A percentile compares a stretch with the other conserved stretches of the same genome.
phyloP scores from a whole-genome alignment of 306 rosid species.

The Castanea sativa region DNA sequence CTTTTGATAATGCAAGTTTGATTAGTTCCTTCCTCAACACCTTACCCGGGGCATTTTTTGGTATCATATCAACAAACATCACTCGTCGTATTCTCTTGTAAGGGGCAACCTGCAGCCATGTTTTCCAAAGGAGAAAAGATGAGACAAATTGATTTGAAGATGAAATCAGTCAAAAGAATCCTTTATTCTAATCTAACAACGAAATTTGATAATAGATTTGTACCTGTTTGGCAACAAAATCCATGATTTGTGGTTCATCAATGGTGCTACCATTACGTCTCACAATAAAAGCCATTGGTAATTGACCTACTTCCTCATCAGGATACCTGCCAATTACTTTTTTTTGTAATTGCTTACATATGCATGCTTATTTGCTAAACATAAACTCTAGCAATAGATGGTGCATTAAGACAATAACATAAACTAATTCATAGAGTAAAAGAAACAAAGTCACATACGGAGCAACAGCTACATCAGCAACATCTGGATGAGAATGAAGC shows the following conservation, averaged over 20 bases:
- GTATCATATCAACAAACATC: conserved; percentile 40
- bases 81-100: conserved; percentile 56
- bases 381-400: no score
- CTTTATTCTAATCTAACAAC: no score
- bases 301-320: conserved; percentile 71
- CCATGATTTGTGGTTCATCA: conserved; percentile 37
- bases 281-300: conserved; percentile 65
- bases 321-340: conserved; percentile 41
- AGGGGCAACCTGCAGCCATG: conserved; percentile 48
- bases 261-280: conserved; percentile 37
- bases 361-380: background rate
- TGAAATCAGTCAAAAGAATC: no score
- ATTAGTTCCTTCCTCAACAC: conserved; percentile 49
- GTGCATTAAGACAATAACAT: no score
- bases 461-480: conserved; percentile 59
- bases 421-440: no score
- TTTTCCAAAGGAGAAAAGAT: background rate
- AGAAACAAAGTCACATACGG: conserved; percentile 38
- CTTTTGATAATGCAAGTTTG: conserved; percentile 19
- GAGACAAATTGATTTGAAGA: no score
- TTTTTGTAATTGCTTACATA: background rate
- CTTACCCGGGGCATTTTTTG: conserved; percentile 58
- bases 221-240: conserved; percentile 60
- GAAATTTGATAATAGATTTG: background rate
- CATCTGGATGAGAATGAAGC: conserved; percentile 57